Base-by-base conservation (phyloP, 352 stramenopile genomes). In the Globisporangium recalcitrans region DNA sequence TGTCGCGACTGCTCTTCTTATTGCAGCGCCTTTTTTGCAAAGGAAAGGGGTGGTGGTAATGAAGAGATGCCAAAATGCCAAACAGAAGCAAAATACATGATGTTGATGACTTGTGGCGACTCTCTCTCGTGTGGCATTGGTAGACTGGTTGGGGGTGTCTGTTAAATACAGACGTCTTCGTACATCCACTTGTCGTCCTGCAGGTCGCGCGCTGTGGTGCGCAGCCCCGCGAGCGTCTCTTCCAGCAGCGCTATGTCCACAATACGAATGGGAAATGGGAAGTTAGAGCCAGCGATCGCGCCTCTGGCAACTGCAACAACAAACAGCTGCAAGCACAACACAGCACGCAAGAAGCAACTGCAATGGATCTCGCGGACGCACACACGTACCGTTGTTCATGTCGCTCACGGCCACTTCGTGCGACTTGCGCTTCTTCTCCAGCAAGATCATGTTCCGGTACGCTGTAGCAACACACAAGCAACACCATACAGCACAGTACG, bases 101-200 rank as follows among this genome's bases (percentile, higher is more conserved):
- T 58, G 52, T 5, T 40, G 38, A 40, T 27, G 38, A 24, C 19
- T 4, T 16, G 27, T 24, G n/a, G n/a, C n/a, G n/a, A n/a, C n/a
- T n/a, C n/a, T n/a, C n/a, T n/a, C n/a, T n/a, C n/a, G n/a, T n/a
- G n/a, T 54, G 19, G 21, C 2, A 19, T 14, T 52, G 40, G 13
- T 1, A 32, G 9, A 29, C 3, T 8, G 22, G 26, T 6, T 52
- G 27, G 9, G 21, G n/a, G n/a, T n/a, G n/a, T n/a, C n/a, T n/a
- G n/a, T 74, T 68, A 88, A 46, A 88, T 70, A 47, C 77, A 69
- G 19, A 85, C 70, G 44, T 90, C 78, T 42, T 90, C 71, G 59
- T 87, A 89, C 73, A 88, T 87, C 82, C 82, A 91, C 60, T 81
- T 78, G 73, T 91, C 78, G 26, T 86, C 71, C 60, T 90, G 75